Percentiles rank a stretch among this genome's conserved stretches.
Conservation (phyloP, 148 eudicot genomes). For the Rhododendron williamsianum region DNA sequence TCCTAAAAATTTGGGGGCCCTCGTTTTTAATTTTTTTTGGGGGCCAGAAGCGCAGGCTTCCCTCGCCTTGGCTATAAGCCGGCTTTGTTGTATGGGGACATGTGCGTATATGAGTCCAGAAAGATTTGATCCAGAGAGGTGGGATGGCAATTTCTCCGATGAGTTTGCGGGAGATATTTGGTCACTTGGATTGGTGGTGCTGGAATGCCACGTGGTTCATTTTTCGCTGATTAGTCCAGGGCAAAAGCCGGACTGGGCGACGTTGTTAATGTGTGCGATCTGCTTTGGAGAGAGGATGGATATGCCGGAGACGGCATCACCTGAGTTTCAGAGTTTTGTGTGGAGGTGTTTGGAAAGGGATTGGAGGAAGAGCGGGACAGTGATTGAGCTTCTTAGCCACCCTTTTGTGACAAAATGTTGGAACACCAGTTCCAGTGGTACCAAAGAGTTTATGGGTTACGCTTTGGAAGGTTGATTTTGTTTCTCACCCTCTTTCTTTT, state of each 20-base stretch:
- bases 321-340: conserved; percentile 21
- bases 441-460: neutral
- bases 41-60: too few species aligned
- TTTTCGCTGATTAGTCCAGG: conserved; percentile 13
- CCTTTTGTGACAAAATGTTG: conserved; percentile 18
- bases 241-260: conserved; percentile 21
- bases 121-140: conserved; percentile 27
- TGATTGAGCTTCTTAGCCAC: conserved; percentile 26
- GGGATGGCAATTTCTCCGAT: conserved; percentile 18
- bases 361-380: conserved; percentile 29
- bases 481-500: neutral
- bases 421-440: neutral
- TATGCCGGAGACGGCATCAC: conserved; percentile 15
- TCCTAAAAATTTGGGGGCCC: too few species aligned
- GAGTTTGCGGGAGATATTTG: conserved; percentile 29
- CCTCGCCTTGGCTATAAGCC: too few species aligned
- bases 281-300: conserved; percentile 18
- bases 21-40: too few species aligned
- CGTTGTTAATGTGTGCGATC: neutral
- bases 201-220: conserved; percentile 24
- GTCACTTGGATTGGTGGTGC: conserved; percentile 29
- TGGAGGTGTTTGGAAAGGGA: conserved; percentile 30
- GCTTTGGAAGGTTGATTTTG: neutral
- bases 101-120: conserved; percentile 37
- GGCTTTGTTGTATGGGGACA: conserved; percentile 15